A percentile compares a stretch with the other conserved stretches of the same genome.
Conservation (phyloP, 192 early-diverging fungal genomes). For the Pilaira anomala region DNA sequence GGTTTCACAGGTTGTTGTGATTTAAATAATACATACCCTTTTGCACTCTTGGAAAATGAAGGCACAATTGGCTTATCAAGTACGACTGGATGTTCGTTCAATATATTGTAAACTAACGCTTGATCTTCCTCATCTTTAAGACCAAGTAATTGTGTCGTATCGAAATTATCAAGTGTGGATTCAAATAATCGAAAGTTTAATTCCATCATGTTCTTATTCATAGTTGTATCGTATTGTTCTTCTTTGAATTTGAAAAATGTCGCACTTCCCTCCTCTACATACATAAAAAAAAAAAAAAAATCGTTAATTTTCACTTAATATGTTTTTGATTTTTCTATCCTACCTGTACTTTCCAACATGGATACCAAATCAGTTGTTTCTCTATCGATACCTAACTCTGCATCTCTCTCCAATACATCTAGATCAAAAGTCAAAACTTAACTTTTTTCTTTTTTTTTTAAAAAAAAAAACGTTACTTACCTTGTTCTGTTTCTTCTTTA, state of each 20-base stretch:
- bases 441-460: not conserved
- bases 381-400: constrained; percentile 35
- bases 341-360: constrained; percentile 30
- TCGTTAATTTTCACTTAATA: not conserved
- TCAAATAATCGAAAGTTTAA: constrained; percentile 22
- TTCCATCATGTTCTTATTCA: constrained; percentile 14
- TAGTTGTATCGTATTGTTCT: constrained; percentile 16
- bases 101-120: constrained; percentile 11
- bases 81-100: constrained; percentile 6
- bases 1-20: constrained; percentile 1
- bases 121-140: constrained; percentile 10
- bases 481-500: constrained; percentile 25
- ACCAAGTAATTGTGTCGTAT: constrained; percentile 10
- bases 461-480: constrained; percentile 6
- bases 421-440: constrained; percentile 1
- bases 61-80: constrained; percentile 31
- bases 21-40: constrained; percentile 30
- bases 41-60: constrained; percentile 23
- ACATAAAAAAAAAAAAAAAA: too few relatives aligned
- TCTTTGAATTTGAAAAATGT: constrained; percentile 37
- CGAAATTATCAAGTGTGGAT: constrained; percentile 1
- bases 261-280: not conserved
- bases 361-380: constrained; percentile 33
- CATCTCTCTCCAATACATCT: constrained; percentile 20
- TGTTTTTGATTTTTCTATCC: not conserved